Evolutionary conservation across 140 eudicot genomes (phyloP).

Genomic region (Senecio squalidus): DNA sequence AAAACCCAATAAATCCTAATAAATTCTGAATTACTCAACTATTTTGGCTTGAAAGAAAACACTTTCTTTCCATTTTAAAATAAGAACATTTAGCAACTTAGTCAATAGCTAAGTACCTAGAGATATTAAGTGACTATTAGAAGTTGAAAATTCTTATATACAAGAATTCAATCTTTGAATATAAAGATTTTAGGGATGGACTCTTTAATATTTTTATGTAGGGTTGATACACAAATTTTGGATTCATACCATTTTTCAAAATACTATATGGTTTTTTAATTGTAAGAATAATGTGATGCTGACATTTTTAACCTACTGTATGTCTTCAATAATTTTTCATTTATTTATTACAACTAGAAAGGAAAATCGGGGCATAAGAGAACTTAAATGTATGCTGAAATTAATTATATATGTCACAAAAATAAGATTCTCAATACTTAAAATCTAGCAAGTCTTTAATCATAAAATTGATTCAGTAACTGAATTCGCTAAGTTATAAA

Average conservation of each 20-base stretch:
- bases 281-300: slow-evolving; percentile 30
- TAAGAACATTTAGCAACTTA: no score
- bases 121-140: no score
- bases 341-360: not conserved
- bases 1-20: no score
- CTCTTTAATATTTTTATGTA: not conserved
- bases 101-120: no score
- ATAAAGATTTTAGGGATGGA: no score
- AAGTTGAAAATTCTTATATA: slow-evolving; percentile 11
- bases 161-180: not conserved
- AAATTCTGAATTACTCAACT: no score
- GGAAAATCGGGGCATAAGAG: not conserved
- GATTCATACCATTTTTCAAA: slow-evolving; percentile 23
- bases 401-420: not conserved
- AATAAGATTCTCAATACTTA: not conserved
- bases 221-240: slow-evolving; percentile 19
- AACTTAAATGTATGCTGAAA: slow-evolving; percentile 9
- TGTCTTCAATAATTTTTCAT: not conserved
- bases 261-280: not conserved
- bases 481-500: no score
- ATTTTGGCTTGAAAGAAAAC: no score
- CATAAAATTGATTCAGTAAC: not conserved
- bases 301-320: slow-evolving; percentile 32
- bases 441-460: not conserved
- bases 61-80: no score